Conservation (phyloP, 2,329 filamentous ascomycete genomes). For the Trichoderma sp. region DNA sequence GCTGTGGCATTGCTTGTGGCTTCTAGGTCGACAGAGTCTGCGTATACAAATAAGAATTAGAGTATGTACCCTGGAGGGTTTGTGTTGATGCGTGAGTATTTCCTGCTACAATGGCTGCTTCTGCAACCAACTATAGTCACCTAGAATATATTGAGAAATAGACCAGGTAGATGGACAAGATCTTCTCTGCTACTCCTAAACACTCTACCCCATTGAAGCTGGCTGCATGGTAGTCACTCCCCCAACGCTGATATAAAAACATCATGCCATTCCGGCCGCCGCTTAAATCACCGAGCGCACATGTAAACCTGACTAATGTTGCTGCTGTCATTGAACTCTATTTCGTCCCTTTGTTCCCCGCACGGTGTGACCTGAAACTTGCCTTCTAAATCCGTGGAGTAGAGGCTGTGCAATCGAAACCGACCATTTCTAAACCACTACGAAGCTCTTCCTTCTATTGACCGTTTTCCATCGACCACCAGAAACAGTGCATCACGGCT, state of each 20-base stretch:
- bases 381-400: neutral
- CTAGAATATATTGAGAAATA: neutral
- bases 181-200: too few relatives aligned
- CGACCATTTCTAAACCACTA: neutral
- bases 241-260: too few relatives aligned
- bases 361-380: neutral
- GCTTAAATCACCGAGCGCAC: neutral
- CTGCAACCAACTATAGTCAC: neutral
- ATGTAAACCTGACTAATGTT: neutral
- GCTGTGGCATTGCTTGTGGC: conserved; percentile 34
- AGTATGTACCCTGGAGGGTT: neutral
- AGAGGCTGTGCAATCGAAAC: neutral
- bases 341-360: neutral
- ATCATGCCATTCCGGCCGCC: neutral
- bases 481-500: neutral
- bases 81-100: neutral
- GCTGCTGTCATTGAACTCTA: neutral
- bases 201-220: too few relatives aligned
- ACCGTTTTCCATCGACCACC: neutral
- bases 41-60: neutral
- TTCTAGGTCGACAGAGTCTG: neutral
- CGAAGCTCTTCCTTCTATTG: neutral
- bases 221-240: too few relatives aligned
- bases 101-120: neutral
- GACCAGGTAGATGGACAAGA: neutral